Conservation (phyloP, 2,329 filamentous ascomycete genomes). For the Graphiopsis chlorocephala region DNA sequence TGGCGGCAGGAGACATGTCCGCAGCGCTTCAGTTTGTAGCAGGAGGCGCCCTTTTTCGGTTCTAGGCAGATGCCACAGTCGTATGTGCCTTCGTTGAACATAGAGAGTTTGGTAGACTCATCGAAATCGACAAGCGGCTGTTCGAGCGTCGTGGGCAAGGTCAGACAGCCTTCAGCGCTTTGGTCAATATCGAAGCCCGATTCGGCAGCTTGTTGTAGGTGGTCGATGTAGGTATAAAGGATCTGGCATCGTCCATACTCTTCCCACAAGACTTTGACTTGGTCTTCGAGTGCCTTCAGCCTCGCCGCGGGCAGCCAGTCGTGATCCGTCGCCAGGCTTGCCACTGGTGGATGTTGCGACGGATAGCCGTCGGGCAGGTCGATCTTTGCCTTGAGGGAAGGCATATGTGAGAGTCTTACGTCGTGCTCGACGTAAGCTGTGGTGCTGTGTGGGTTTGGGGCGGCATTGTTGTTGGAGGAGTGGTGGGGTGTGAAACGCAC, state of each 20-base stretch:
- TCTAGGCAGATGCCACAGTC: conserved; percentile 87
- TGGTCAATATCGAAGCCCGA: conserved; percentile 51
- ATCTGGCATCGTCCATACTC: conserved; percentile 57
- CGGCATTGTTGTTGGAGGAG: conserved; percentile 11
- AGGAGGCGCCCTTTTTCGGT: conserved; percentile 80
- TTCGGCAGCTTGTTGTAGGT: conserved; percentile 58
- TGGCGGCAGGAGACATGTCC: conserved; percentile 85
- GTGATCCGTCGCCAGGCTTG: conserved; percentile 49
- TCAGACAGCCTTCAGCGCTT: conserved; percentile 41
- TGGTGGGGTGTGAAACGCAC: conserved; percentile 29
- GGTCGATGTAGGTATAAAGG: conserved; percentile 59
- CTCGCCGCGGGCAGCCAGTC: conserved; percentile 52
- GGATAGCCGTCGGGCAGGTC: conserved; percentile 57
- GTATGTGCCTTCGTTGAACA: conserved; percentile 81
- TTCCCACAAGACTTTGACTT: conserved; percentile 56
- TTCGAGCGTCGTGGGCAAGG: conserved; percentile 53
- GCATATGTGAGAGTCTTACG: conserved; percentile 54
- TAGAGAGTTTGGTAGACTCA: conserved; percentile 66
- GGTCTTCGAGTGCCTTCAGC: conserved; percentile 45
- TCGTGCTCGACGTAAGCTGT: conserved; percentile 34
- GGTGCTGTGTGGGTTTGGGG: background rate
- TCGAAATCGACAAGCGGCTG: conserved; percentile 76
- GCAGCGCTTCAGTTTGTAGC: conserved; percentile 79
- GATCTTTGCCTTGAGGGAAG: conserved; percentile 54
- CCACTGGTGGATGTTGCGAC: conserved; percentile 47